phyloP scores from a whole-genome alignment of 75 land plant genomes.

The Isoetes taiwanensis region DNA sequence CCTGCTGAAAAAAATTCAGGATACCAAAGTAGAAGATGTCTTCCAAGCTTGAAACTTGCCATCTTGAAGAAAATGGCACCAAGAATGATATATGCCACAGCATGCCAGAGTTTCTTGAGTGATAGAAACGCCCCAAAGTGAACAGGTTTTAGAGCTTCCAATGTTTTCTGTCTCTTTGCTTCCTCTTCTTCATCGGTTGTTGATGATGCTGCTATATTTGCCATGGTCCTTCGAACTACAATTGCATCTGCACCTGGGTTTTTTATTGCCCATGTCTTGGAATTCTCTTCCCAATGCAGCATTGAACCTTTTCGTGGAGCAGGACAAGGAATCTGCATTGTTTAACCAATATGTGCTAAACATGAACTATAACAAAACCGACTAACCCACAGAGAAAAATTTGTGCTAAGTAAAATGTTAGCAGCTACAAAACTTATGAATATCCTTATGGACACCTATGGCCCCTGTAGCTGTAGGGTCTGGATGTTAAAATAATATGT shows the following conservation, averaged over 20 bases:
- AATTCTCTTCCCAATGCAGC: constrained; percentile 48
- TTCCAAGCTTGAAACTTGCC: constrained; percentile 38
- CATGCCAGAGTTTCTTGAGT: constrained; percentile 33
- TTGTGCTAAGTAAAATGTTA: too few relatives aligned
- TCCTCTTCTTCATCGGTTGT: constrained; percentile 52
- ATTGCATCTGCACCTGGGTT: constrained; percentile 78
- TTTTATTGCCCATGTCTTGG: constrained; percentile 67
- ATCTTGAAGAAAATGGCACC: constrained; percentile 46
- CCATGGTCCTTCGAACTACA: constrained; percentile 69
- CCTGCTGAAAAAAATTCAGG: constrained; percentile 77
- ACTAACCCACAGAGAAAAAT: too few relatives aligned
- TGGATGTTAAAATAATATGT: too few relatives aligned
- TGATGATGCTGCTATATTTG: constrained; percentile 26
- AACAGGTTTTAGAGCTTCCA: constrained; percentile 66
- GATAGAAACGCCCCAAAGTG: constrained; percentile 70
- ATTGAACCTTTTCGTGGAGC: constrained; percentile 43
- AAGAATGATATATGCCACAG: constrained; percentile 24
- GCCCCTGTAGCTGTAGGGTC: too few relatives aligned
- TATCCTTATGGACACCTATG: too few relatives aligned
- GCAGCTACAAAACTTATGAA: too few relatives aligned
- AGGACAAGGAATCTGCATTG: constrained; percentile 64
- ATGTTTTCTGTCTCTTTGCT: constrained; percentile 28
- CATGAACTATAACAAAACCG: too few relatives aligned
- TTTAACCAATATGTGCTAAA: too few relatives aligned
- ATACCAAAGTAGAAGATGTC: constrained; percentile 55